phyloP scores from a whole-genome alignment of 768 basidiomycete genomes.

The Chalciporus chontae region DNA sequence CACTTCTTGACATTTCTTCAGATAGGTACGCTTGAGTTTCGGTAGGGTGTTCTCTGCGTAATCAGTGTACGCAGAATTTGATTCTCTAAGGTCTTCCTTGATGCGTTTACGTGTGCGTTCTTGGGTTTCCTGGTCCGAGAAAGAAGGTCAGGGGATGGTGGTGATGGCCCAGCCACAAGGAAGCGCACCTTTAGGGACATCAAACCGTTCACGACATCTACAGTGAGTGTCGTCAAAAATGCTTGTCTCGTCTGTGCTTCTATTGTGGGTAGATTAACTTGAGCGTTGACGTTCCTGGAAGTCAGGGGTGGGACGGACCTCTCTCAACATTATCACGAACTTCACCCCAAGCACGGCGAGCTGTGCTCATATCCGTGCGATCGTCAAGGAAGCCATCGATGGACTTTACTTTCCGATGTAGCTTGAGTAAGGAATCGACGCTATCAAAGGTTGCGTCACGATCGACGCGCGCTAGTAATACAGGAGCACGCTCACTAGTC shows the following conservation, averaged over 20 bases:
- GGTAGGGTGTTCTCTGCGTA: slow-evolving; percentile 79
- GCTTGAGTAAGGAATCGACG: slow-evolving; percentile 66
- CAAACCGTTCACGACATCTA: slow-evolving; percentile 73
- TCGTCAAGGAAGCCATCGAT: slow-evolving; percentile 74
- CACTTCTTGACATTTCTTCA: slow-evolving; percentile 82
- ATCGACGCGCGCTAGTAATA: neutral
- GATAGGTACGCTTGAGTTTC: slow-evolving; percentile 72
- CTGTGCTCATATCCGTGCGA: slow-evolving; percentile 57
- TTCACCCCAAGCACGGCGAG: slow-evolving; percentile 78
- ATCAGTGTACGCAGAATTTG: slow-evolving; percentile 71
- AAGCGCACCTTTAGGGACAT: slow-evolving; percentile 57
- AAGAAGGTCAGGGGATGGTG: neutral
- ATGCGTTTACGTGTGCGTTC: slow-evolving; percentile 89
- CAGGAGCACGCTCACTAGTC: slow-evolving; percentile 53
- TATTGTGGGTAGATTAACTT: slow-evolving; percentile 29
- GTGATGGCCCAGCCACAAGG: neutral
- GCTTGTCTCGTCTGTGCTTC: slow-evolving; percentile 83
- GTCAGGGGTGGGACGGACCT: slow-evolving; percentile 40
- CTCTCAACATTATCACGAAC: slow-evolving; percentile 82
- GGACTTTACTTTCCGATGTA: slow-evolving; percentile 69
- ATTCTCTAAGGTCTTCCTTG: slow-evolving; percentile 86
- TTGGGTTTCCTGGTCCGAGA: slow-evolving; percentile 67
- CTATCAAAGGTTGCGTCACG: slow-evolving; percentile 35
- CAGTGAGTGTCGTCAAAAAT: slow-evolving; percentile 64
- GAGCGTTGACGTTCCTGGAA: neutral